A percentile compares a stretch with the other conserved stretches of the same genome.
phyloP scores from a whole-genome alignment of 1,284 basidiomycete genomes.

The Schizophyllum commune region DNA sequence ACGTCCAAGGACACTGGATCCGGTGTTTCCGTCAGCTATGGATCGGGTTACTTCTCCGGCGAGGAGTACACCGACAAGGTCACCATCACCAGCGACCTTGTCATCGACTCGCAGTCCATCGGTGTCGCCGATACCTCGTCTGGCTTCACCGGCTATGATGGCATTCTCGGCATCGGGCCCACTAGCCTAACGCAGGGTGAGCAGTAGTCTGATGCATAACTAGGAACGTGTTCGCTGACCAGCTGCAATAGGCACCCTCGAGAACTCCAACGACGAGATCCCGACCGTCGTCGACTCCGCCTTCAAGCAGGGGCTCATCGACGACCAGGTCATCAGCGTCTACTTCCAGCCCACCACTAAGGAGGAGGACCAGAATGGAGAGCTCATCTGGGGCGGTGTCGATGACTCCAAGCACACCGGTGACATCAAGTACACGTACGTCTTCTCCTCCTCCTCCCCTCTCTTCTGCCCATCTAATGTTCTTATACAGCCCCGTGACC shows the following conservation, averaged over 20 bases:
- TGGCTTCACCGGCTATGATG: slow-evolving; percentile 28
- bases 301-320: slow-evolving; percentile 27
- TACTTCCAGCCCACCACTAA: slow-evolving; percentile 37
- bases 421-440: slow-evolving; percentile 28
- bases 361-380: slow-evolving; percentile 25
- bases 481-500: slow-evolving; percentile 34
- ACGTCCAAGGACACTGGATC: slow-evolving; percentile 25
- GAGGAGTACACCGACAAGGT: slow-evolving; percentile 40
- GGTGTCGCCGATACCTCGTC: slow-evolving; percentile 36
- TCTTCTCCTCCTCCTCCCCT: background rate
- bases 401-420: slow-evolving; percentile 35
- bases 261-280: slow-evolving; percentile 17
- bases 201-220: background rate
- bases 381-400: slow-evolving; percentile 46
- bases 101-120: slow-evolving; percentile 40
- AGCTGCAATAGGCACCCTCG: slow-evolving; percentile 14
- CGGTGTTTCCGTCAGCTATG: slow-evolving; percentile 37
- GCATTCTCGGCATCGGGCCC: slow-evolving; percentile 49
- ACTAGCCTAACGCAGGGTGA: slow-evolving; percentile 31
- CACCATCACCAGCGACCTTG: slow-evolving; percentile 25
- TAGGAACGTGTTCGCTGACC: background rate
- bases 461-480: background rate
- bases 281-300: slow-evolving; percentile 45
- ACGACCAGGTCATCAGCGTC: slow-evolving; percentile 33
- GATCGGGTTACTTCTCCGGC: slow-evolving; percentile 42